phyloP scores from a whole-genome alignment of 2,329 filamentous ascomycete species.

The Aspergillus puulaauensis region DNA sequence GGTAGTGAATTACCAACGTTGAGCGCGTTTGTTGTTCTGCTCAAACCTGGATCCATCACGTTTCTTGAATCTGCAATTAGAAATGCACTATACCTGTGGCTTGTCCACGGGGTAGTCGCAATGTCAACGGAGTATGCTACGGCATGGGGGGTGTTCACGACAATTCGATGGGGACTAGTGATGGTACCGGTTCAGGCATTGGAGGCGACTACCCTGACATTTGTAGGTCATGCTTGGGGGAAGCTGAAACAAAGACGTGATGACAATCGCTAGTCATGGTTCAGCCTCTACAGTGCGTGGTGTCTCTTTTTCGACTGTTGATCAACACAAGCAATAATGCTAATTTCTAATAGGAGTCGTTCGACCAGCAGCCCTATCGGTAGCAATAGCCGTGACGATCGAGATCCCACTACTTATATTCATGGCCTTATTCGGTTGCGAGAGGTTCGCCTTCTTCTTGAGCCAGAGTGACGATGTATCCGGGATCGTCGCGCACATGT shows the following conservation, averaged over 20 bases:
- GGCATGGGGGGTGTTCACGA: slow-evolving; percentile 72
- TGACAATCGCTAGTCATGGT: not conserved
- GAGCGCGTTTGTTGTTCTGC: slow-evolving; percentile 50
- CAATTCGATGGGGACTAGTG: slow-evolving; percentile 70
- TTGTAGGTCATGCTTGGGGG: slow-evolving; percentile 68
- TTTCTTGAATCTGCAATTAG: slow-evolving; percentile 66
- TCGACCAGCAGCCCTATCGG: slow-evolving; percentile 55
- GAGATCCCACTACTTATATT: slow-evolving; percentile 65
- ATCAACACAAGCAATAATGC: not conserved
- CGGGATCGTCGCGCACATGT: slow-evolving; percentile 65
- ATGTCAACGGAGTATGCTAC: slow-evolving; percentile 67
- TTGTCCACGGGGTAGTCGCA: slow-evolving; percentile 63
- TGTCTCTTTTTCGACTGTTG: not conserved
- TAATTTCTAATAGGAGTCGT: slow-evolving; percentile 38
- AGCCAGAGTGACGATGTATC: slow-evolving; percentile 59
- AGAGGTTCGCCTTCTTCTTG: slow-evolving; percentile 63
- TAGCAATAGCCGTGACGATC: slow-evolving; percentile 36
- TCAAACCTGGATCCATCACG: slow-evolving; percentile 58
- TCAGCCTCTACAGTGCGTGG: slow-evolving; percentile 16
- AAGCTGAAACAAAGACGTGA: slow-evolving; percentile 25
- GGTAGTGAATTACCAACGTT: not conserved
- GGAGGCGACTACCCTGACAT: slow-evolving; percentile 64
- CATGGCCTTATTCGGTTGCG: slow-evolving; percentile 59
- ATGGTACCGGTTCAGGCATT: slow-evolving; percentile 71
- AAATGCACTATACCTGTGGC: slow-evolving; percentile 70